Percentiles rank a stretch among this genome's conserved stretches.
These are phyloP conservation scores for Pyrus betulifolia DNA, from an alignment of 306 rosid species.

Conservation along the genomic window DNA sequence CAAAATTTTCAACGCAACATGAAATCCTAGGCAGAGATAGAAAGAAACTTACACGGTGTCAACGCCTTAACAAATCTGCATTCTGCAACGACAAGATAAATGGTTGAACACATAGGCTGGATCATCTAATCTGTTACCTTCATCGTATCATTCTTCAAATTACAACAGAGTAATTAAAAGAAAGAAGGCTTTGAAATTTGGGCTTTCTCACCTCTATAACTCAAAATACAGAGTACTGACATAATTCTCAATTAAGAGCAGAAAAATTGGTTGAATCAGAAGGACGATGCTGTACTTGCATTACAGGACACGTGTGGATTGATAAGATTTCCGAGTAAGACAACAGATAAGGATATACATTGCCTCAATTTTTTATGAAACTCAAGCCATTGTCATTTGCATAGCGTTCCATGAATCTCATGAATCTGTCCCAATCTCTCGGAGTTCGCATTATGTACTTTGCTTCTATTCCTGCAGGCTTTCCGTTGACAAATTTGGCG, in stretches of 20 bases:
- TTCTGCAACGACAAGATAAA: not conserved
- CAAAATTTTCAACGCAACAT: not conserved
- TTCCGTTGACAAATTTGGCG: constrained; percentile 91
- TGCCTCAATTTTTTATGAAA: constrained; percentile 60
- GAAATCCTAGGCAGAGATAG: not conserved
- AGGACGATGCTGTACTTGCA: constrained; percentile 16
- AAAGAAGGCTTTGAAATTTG: not conserved
- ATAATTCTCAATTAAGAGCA: constrained; percentile 9
- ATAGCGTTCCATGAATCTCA: constrained; percentile 99
- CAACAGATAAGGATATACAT: constrained; percentile 15
- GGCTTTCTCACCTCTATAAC: constrained; percentile 4
- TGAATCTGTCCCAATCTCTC: constrained; percentile 92
- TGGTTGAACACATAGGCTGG: not conserved
- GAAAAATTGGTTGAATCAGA: constrained; percentile 24
- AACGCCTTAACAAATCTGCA: not conserved
- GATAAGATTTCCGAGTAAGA: constrained; percentile 20
- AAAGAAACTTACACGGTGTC: not conserved
- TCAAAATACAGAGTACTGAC: not conserved
- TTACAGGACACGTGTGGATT: constrained; percentile 23
- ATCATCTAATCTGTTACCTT: not conserved
- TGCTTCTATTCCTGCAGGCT: constrained; percentile 86
- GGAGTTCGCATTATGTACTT: constrained; percentile 82
- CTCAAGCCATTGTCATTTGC: constrained; percentile 77
- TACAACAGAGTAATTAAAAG: constrained; percentile 2
- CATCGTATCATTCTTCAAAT: constrained; percentile 12